A percentile compares a stretch with the other conserved stretches of the same genome.
Conservation (phyloP, 2,329 filamentous ascomycete species). For the Phialophora verrucosa region DNA sequence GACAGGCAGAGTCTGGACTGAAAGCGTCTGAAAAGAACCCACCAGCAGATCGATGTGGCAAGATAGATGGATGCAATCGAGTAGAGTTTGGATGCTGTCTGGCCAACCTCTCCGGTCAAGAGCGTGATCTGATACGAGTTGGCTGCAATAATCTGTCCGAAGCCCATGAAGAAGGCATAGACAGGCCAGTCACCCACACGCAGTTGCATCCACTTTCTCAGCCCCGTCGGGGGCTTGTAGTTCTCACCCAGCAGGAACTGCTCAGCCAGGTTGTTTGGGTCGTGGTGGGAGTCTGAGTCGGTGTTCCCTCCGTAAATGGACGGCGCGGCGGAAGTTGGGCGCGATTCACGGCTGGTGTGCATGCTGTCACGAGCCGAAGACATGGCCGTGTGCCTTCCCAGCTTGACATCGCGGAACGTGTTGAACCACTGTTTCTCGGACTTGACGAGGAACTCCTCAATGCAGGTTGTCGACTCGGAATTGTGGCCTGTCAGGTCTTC, state of each 20-base stretch:
- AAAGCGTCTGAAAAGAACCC: slow-evolving; percentile 64
- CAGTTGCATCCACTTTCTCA: slow-evolving; percentile 61
- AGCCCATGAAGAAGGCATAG: slow-evolving; percentile 66
- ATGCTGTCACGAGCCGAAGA: slow-evolving; percentile 47
- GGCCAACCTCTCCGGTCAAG: slow-evolving; percentile 67
- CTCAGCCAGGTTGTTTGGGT: slow-evolving; percentile 46
- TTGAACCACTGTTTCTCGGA: slow-evolving; percentile 72
- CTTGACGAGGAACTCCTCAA: slow-evolving; percentile 68
- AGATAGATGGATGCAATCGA: slow-evolving; percentile 66
- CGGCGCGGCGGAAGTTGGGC: slow-evolving; percentile 44
- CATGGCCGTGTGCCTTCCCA: slow-evolving; percentile 55
- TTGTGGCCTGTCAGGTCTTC: slow-evolving; percentile 62
- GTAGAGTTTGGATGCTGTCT: slow-evolving; percentile 65
- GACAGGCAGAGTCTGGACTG: slow-evolving; percentile 65
- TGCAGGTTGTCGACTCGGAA: slow-evolving; percentile 65
- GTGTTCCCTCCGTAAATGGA: slow-evolving; percentile 50
- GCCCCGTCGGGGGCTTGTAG: slow-evolving; percentile 62
- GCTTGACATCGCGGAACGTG: slow-evolving; percentile 63
- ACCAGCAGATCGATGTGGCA: slow-evolving; percentile 65
- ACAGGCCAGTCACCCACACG: slow-evolving; percentile 69
- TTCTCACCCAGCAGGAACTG: slow-evolving; percentile 63
- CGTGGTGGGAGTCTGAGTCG: slow-evolving; percentile 36
- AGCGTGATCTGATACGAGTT: slow-evolving; percentile 73
- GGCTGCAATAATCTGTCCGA: slow-evolving; percentile 68
- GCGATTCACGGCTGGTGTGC: slow-evolving; percentile 43